These are phyloP conservation scores for Mortierella hygrophila DNA, from an alignment of 192 early-diverging fungal genomes.

Conservation along the genomic window DNA sequence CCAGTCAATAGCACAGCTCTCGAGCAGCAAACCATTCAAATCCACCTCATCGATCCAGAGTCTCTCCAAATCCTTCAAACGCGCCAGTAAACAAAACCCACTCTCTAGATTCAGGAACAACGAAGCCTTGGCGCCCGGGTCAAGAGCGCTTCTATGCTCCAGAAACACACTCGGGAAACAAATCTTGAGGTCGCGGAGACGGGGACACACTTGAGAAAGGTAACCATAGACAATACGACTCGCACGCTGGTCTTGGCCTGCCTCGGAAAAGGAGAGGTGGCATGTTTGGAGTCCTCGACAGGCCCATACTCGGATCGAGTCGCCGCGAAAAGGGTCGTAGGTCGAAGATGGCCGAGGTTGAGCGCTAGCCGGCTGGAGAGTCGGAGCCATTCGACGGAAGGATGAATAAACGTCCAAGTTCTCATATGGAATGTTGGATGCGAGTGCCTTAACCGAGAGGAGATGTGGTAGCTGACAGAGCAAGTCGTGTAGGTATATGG, in stretches of 20 bases:
- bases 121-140: not conserved
- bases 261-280: not conserved
- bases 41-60: not conserved
- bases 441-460: not conserved
- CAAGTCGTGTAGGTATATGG: not conserved
- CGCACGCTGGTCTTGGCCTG: not conserved
- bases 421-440: not conserved
- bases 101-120: not conserved
- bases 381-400: not conserved
- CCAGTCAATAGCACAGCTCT: not conserved
- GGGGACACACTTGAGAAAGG: not conserved
- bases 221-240: not conserved
- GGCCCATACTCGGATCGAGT: not conserved
- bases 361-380: not conserved
- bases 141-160: not conserved
- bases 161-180: not conserved
- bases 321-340: no score
- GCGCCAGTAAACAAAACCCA: not conserved
- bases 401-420: not conserved
- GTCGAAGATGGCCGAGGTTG: no score
- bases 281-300: not conserved
- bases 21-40: not conserved
- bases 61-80: not conserved
- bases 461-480: not conserved
- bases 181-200: not conserved